Base-by-base conservation (phyloP, 1,284 basidiomycete species). In the Austroboletus niveus region DNA sequence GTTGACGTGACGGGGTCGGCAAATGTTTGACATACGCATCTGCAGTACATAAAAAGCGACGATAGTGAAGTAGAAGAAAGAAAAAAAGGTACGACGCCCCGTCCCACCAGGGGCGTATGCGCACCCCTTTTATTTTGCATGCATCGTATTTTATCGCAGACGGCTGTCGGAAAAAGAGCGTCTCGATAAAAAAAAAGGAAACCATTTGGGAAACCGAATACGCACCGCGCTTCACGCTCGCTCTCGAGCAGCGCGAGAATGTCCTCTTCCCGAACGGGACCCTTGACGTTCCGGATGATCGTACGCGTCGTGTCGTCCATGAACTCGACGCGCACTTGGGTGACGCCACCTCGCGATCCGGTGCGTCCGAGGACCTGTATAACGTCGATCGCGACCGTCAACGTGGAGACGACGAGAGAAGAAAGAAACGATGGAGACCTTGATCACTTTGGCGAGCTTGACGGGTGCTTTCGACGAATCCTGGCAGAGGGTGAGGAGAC, bases 251-350 rank as follows among this genome's bases (percentile, higher is more conserved):
- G 80, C 66, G 95, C 94, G 62, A 99, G 83, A 70, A 99, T 98
- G 75, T 99, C 97, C 75, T 95, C 85, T 75, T 94, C 90, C 64
- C 93, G 82, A 61, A 98, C 95, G 60, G 96, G 95, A 27, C 97
- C 97, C 80, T 99, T 99, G 68, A 99, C 97, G 81, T 99, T 99
- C 64, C 96, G 92, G 78, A 99, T 97, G 76, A 99, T 97, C 61
- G 91, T 89, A 66, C 97, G 92, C 64, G 86, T 86, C 50, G 89
- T 86, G 74, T 99, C 96, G 75, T 99, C 96, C 90, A 99, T 89
- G 82, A 99, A 98, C 75, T 99, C 96, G 65, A 99, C 97, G 64
- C 96, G 94, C 75, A 98, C 95, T 82, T 99, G 97, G 61, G 94
- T 99, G 66, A 99, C 95, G 82, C 95, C 95, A 80, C 97, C 97